Evolutionary conservation across 208 protist genomes (phyloP), one percentile per base, ranked within the genome.

Genomic region (Trichomonas tenax): DNA sequence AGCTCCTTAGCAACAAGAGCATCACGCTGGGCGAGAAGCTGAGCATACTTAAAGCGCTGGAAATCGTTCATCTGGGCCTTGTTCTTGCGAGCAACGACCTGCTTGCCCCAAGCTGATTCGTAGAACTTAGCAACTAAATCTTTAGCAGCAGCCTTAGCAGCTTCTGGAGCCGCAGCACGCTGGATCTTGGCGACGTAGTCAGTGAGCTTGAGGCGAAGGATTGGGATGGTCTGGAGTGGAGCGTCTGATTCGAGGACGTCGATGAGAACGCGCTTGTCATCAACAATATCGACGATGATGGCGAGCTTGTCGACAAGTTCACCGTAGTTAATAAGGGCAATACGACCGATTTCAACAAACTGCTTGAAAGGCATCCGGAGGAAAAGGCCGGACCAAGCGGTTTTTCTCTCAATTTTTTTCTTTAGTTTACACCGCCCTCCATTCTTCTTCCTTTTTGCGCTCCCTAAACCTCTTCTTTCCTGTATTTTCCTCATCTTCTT

Each of bases 301-400:
- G 45, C 96, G 10, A 96, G 82, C 96, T 96, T 96, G 31, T 96
- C 96, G 34, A 31, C 82, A 45, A 96, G 95, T 84, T 17, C 34
- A 40, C 96, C 96, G 34, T 96, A 96, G 34, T 93, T 96, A 84
- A 96, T 96, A 82, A 93, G 96, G 10, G 96, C 82, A 95, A 96
- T 38, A 45, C 96, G 96, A 63, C 96, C 96, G 96, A 96, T 41
- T 84, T 96, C 96, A 45, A 96, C 86, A 45, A 96, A 96, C 38
- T 96, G 81, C n/a, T 11, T 86, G 81, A 36, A 86, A 44, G 81
- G 81, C 81, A 86, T 86, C n/a, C n/a, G 23, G n/a, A 31, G 8
- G 34, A 86, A 86, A 86, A 86, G 81, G 81, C 81, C 34, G 36
- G 36, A 4, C 81, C 34, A 44, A 15, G 36, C 34, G 81, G 81